Base-by-base conservation (phyloP, 2,329 filamentous ascomycete species). In the Zasmidium cellare region DNA sequence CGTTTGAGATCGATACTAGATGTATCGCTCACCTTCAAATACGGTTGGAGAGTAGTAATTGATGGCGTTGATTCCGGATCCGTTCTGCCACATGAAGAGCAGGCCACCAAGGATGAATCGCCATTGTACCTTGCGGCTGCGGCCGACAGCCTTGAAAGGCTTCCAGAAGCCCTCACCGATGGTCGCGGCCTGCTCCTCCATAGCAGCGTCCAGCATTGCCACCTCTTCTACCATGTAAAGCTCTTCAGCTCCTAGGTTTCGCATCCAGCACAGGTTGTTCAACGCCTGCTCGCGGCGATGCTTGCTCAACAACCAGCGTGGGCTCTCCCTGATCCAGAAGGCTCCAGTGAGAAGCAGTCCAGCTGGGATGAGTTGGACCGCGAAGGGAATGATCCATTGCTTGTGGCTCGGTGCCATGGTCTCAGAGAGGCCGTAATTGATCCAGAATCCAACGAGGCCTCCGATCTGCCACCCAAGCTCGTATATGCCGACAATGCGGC, bases 11-110 rank as follows among this genome's bases (percentile, higher is more conserved):
- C n/a, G n/a, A n/a, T n/a, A n/a, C n/a, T n/a, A n/a, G n/a, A n/a
- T n/a, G n/a, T n/a, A n/a, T n/a, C n/a, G n/a, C n/a, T n/a, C n/a
- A n/a, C n/a, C n/a, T n/a, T n/a, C n/a, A n/a, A 91, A 90, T 9
- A 91, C 83, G 0, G 83, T 87, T 0, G 88, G 87, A 1, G 78
- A 81, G 73, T 88, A 90, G 75, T 91, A 91, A 77, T 91, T 91
- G 76, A 90, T 87, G 19, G 88, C 88, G 65, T 91, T 91, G 76
- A 91, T 91, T 2, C 89, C 89, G 2, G 78, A 81, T 51, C 87
- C 87, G 66, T 93, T 93, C 74, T 93, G 90, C 81, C 86, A 91
- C 53, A 92, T 77, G 79, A 92, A 92, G 19, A 93, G 80, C 67
- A 89, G 83, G 55, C 83, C 83, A 48, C 89, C 89, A 11, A 92